These are phyloP conservation scores for Clavispora vitiphila DNA, from an alignment of 805 yeast species.

Conservation along the genomic window DNA sequence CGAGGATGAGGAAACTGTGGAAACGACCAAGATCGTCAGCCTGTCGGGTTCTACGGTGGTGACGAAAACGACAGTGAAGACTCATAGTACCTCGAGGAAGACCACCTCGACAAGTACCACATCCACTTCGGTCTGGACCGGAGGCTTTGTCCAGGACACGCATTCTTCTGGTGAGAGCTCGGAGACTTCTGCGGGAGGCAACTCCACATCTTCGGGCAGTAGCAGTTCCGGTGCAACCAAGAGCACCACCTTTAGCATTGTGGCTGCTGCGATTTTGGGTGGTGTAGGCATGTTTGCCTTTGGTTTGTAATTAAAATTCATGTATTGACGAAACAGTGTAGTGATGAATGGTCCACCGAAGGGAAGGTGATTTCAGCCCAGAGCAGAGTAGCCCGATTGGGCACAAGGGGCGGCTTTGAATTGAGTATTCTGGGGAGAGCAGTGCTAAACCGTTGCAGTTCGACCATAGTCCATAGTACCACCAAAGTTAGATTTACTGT, in stretches of 20 bases:
- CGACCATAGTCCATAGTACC: no score
- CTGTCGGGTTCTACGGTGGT: conserved; percentile 8
- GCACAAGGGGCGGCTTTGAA: no score
- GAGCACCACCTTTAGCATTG: conserved; percentile 3
- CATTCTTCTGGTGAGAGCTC: no score
- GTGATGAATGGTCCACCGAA: no score
- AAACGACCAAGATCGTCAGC: conserved; percentile 9
- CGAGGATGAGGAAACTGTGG: conserved; percentile 14
- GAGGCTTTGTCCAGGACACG: conserved; percentile 37
- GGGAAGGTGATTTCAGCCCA: no score
- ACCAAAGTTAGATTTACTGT: no score
- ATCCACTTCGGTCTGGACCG: conserved; percentile 19
- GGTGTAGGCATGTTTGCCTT: conserved; percentile 5
- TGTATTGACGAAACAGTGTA: background rate
- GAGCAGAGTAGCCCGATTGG: no score
- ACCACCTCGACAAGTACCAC: conserved; percentile 2
- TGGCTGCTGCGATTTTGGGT: conserved; percentile 8
- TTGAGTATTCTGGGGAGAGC: no score
- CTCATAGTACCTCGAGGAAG: background rate
- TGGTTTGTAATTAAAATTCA: background rate
- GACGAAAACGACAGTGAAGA: conserved; percentile 12
- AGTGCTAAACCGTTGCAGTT: no score
- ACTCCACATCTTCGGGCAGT: no score
- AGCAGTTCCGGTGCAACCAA: background rate
- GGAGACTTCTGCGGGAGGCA: no score